Conservation (phyloP, 2,329 filamentous ascomycete species). For the Fusarium pseudoanthophilum region DNA sequence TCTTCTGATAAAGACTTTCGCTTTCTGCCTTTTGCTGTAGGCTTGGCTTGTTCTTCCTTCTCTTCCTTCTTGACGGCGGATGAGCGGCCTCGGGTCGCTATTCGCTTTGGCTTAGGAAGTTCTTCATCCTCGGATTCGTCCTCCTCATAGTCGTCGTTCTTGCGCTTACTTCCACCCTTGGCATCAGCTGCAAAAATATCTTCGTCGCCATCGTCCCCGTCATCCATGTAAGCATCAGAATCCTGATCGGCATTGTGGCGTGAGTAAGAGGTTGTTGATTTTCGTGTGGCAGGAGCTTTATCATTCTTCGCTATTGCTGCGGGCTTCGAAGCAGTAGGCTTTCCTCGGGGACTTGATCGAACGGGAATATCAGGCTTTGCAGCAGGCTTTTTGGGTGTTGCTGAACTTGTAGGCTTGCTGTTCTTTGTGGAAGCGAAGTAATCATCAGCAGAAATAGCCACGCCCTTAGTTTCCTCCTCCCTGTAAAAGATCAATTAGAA, state of each 20-base stretch:
- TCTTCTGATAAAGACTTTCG: constrained; percentile 67
- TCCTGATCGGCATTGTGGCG: constrained; percentile 60
- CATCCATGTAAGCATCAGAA: constrained; percentile 70
- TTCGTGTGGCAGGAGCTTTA: constrained; percentile 53
- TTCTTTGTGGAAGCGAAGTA: constrained; percentile 64
- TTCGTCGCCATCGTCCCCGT: constrained; percentile 76
- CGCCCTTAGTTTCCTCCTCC: constrained; percentile 58
- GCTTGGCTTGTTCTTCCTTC: constrained; percentile 45
- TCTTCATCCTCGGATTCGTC: constrained; percentile 79
- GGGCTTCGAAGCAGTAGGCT: constrained; percentile 50
- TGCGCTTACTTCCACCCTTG: constrained; percentile 72
- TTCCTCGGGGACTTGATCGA: constrained; percentile 64
- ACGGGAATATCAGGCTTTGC: constrained; percentile 57
- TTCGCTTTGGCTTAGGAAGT: constrained; percentile 68
- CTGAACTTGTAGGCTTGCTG: constrained; percentile 51
- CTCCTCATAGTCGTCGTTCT: constrained; percentile 79
- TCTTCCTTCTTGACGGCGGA: constrained; percentile 34
- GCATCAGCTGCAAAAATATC: constrained; percentile 85
- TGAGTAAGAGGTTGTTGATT: constrained; percentile 53
- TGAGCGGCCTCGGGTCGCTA: constrained; percentile 57
- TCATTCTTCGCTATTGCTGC: constrained; percentile 46
- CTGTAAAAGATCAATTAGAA: constrained; percentile 41
- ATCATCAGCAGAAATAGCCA: constrained; percentile 65
- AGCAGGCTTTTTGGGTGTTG: constrained; percentile 55
- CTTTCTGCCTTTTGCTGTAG: constrained; percentile 58